phyloP scores from a whole-genome alignment of 306 rosid species.

The Pueraria montana region DNA sequence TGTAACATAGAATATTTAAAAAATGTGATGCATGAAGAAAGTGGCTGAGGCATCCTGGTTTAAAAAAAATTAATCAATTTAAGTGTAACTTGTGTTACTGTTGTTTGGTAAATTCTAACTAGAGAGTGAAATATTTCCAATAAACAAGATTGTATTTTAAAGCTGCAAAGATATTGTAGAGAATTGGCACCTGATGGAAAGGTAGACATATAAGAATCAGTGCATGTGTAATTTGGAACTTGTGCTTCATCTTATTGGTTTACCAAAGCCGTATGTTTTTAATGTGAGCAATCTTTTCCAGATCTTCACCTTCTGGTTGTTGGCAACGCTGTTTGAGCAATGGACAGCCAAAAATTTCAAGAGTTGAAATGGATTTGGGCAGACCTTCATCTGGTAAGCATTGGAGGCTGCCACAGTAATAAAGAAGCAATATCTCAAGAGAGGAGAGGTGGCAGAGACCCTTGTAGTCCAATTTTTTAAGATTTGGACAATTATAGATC shows the following conservation, averaged over 20 bases:
- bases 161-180: background rate
- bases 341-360: background rate
- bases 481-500: background rate
- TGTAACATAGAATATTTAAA: background rate
- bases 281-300: background rate
- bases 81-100: background rate
- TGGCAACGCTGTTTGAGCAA: background rate
- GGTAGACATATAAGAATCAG: background rate
- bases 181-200: background rate
- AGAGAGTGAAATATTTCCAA: background rate
- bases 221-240: background rate
- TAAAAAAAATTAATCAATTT: background rate
- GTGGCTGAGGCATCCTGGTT: background rate
- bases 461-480: background rate
- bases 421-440: background rate
- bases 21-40: background rate
- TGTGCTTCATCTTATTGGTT: background rate
- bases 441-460: background rate
- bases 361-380: background rate
- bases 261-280: background rate
- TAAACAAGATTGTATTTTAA: background rate
- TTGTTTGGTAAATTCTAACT: background rate
- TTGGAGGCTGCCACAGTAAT: background rate
- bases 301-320: background rate
- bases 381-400: no score